A percentile compares a stretch with the other conserved stretches of the same genome.
Evolutionary conservation across 345 rosid species (phyloP).

Genomic region (Nasturtium officinale): DNA sequence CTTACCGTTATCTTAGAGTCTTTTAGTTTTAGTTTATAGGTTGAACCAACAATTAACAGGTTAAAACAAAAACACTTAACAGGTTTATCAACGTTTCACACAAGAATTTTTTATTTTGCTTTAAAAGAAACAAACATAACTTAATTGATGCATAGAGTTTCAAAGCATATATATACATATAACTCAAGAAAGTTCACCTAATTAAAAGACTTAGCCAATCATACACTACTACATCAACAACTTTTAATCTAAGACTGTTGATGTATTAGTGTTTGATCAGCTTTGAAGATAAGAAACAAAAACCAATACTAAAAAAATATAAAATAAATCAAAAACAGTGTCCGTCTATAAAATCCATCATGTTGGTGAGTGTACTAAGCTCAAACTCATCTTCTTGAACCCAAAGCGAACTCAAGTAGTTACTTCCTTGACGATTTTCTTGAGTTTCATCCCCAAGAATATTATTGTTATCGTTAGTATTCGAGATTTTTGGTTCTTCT

Average conservation of each 20-base stretch:
- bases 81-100: conserved; percentile 4
- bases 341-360: conserved; percentile 51
- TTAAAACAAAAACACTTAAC: background rate
- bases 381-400: conserved; percentile 49
- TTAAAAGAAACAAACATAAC: conserved; percentile 3
- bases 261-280: conserved; percentile 46
- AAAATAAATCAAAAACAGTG: conserved; percentile 40
- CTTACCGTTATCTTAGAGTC: background rate
- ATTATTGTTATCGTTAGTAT: conserved; percentile 16
- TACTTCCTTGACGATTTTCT: conserved; percentile 35
- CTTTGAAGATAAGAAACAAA: conserved; percentile 24
- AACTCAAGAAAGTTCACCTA: conserved; percentile 29
- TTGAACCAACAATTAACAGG: background rate
- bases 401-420: conserved; percentile 50
- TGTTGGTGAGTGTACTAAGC: conserved; percentile 45
- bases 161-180: conserved; percentile 15
- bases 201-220: conserved; percentile 40
- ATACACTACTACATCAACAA: conserved; percentile 45
- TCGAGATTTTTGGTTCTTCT: conserved; percentile 26
- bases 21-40: background rate
- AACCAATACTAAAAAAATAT: background rate
- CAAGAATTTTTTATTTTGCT: conserved; percentile 1
- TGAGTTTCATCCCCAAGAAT: conserved; percentile 25
- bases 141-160: conserved; percentile 10
- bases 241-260: conserved; percentile 36